Percentiles rank a stretch among this genome's conserved stretches.
Conservation (phyloP, 345 rosid genomes). For the Salix dunnii region DNA sequence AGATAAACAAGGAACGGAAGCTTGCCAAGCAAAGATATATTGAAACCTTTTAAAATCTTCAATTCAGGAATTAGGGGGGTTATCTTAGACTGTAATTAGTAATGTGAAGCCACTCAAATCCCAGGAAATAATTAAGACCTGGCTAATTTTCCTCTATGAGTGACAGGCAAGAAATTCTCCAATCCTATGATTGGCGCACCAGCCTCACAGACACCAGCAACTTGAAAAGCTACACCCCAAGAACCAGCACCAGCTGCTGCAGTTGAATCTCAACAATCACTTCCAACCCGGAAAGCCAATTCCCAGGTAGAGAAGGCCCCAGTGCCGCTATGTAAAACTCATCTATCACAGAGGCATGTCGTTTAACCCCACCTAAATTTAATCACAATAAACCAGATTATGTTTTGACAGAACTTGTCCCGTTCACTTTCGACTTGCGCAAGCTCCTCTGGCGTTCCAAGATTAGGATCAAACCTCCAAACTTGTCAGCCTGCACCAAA, state of each 20-base stretch:
- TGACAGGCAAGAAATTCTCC: conserved; percentile 55
- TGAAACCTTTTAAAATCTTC: conserved; percentile 64
- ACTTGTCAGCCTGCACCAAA: conserved; percentile 50
- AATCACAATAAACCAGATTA: not conserved
- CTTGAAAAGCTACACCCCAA: conserved; percentile 8
- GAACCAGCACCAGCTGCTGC: conserved; percentile 23
- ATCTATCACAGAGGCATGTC: conserved; percentile 13
- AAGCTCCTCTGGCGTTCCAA: conserved; percentile 28
- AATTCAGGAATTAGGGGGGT: conserved; percentile 65
- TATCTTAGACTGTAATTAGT: not conserved
- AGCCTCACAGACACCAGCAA: conserved; percentile 11
- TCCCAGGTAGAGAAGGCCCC: not conserved
- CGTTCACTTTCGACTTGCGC: conserved; percentile 30
- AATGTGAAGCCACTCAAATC: not conserved
- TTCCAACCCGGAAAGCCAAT: conserved; percentile 7
- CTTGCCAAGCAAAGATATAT: conserved; percentile 71
- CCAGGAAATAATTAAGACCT: too few species aligned
- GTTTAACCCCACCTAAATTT: not conserved
- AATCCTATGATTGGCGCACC: conserved; percentile 41
- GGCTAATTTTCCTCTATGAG: not conserved
- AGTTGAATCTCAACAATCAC: not conserved
- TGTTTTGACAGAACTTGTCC: conserved; percentile 11
- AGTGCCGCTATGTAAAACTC: conserved; percentile 1
- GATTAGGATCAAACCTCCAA: conserved; percentile 49
- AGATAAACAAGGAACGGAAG: conserved; percentile 68